Percentiles rank a stretch among this genome's conserved stretches.
phyloP scores from a whole-genome alignment of 352 stramenopile genomes.

The Detonula confervacea region DNA sequence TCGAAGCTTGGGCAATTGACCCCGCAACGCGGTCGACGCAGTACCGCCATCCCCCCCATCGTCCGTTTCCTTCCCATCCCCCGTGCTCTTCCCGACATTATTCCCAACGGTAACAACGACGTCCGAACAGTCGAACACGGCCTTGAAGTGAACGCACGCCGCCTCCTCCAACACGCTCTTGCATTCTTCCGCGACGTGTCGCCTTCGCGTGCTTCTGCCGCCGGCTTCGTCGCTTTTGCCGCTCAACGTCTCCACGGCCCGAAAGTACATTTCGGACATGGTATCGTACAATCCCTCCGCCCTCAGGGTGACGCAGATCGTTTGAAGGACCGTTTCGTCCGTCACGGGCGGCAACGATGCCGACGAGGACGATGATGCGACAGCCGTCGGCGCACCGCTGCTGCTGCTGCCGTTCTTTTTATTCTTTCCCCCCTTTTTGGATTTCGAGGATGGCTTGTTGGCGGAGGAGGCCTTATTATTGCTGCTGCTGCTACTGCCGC shows the following conservation, averaged over 20 bases:
- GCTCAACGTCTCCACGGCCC: slow-evolving; percentile 21
- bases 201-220: background rate
- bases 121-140: slow-evolving; percentile 26
- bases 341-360: slow-evolving; percentile 18
- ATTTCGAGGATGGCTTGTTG: background rate
- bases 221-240: background rate
- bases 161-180: slow-evolving; percentile 26
- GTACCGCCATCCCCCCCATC: background rate
- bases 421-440: background rate
- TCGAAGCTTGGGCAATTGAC: slow-evolving; percentile 27
- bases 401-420: background rate
- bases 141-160: slow-evolving; percentile 42
- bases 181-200: slow-evolving; percentile 15
- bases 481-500: too few species aligned
- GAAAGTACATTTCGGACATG: slow-evolving; percentile 43
- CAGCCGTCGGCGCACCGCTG: too few species aligned
- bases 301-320: slow-evolving; percentile 57
- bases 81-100: too few species aligned
- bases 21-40: background rate
- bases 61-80: too few species aligned
- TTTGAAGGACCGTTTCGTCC: slow-evolving; percentile 67
- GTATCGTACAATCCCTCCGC: slow-evolving; percentile 31
- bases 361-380: background rate
- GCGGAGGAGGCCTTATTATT: background rate
- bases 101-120: background rate